phyloP scores from a whole-genome alignment of 2,329 filamentous ascomycete species.

The Sphaerulina vaccinii region DNA sequence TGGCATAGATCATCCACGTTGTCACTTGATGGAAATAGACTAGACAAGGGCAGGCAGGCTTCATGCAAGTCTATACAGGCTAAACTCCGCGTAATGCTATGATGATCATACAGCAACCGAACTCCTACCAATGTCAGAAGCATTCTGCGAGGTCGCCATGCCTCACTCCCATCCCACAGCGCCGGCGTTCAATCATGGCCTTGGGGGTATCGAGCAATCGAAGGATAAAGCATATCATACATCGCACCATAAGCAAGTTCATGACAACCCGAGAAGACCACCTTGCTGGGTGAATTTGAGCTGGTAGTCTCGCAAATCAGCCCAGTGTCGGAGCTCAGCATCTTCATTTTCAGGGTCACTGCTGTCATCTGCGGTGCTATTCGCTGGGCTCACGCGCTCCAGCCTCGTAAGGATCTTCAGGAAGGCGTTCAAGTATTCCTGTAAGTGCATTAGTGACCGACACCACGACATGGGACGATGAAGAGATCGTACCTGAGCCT shows the following conservation, averaged over 20 bases:
- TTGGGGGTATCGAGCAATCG: constrained; percentile 24
- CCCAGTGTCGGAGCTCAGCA: constrained; percentile 73
- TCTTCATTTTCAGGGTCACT: constrained; percentile 61
- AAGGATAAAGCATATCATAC: constrained; percentile 16
- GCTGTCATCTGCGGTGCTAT: constrained; percentile 43
- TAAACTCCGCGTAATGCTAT: constrained; percentile 4
- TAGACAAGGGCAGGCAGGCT: no score
- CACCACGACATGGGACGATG: background rate
- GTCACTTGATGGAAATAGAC: background rate
- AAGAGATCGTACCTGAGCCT: constrained; percentile 54
- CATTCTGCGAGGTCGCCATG: constrained; percentile 12
- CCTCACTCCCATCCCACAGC: constrained; percentile 9
- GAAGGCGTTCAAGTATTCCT: constrained; percentile 67
- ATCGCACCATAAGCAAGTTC: constrained; percentile 9
- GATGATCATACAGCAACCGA: background rate
- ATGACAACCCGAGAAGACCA: constrained; percentile 47
- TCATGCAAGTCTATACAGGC: background rate
- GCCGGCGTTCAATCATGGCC: constrained; percentile 18
- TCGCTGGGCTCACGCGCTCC: constrained; percentile 60
- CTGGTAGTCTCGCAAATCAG: constrained; percentile 75
- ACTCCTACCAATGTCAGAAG: constrained; percentile 9
- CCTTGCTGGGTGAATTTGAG: constrained; percentile 67
- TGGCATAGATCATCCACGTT: constrained; percentile 1
- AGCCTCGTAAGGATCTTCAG: constrained; percentile 72
- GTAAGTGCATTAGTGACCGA: background rate